phyloP scores from a whole-genome alignment of 345 rosid genomes.

The Viola odorata region DNA sequence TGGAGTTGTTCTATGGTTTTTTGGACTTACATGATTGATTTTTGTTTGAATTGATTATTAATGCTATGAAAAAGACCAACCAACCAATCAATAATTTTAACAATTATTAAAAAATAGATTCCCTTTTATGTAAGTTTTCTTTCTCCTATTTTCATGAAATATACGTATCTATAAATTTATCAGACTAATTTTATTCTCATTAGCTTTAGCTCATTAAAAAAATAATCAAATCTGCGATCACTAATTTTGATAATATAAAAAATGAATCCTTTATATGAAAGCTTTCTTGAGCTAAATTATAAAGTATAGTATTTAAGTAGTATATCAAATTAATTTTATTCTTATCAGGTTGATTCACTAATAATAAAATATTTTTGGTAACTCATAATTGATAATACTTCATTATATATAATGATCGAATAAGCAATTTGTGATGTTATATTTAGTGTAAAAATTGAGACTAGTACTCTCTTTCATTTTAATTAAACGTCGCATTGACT shows the following conservation, averaged over 20 bases:
- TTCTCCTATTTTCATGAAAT: too few relatives aligned
- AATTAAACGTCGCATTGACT: too few relatives aligned
- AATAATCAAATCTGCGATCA: neutral
- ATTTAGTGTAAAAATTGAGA: too few relatives aligned
- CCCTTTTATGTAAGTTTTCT: too few relatives aligned
- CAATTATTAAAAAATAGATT: neutral
- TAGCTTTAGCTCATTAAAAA: neutral
- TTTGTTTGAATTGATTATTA: constrained; percentile 1
- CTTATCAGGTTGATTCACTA: too few relatives aligned
- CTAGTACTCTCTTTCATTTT: too few relatives aligned
- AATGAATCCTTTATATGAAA: neutral
- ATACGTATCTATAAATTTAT: too few relatives aligned
- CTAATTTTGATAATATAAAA: neutral
- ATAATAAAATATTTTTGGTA: too few relatives aligned
- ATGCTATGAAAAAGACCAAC: neutral
- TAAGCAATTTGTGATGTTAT: too few relatives aligned
- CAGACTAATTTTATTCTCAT: neutral
- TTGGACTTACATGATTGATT: constrained; percentile 20
- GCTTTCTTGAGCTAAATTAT: too few relatives aligned
- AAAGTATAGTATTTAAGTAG: neutral
- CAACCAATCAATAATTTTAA: neutral
- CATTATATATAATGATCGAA: neutral
- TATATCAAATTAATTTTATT: too few relatives aligned
- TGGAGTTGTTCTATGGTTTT: constrained; percentile 35
- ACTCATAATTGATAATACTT: neutral